Evolutionary conservation across 495 filamentous ascomycete genomes (phyloP), one percentile per base, ranked within the genome.

Genomic region (Penicillium desertorum): DNA sequence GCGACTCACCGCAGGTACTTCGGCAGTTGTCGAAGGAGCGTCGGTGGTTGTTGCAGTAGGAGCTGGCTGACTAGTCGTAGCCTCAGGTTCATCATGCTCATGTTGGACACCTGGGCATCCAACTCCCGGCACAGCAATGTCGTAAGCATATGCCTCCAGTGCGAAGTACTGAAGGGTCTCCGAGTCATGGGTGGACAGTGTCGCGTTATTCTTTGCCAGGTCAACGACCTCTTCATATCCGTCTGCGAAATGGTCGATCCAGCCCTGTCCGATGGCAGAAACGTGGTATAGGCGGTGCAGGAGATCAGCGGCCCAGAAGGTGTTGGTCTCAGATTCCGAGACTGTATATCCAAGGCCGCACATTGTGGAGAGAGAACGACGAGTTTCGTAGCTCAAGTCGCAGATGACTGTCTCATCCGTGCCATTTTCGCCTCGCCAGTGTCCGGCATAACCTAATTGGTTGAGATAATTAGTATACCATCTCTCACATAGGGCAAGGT

Each of bases 401-500:
- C 83, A 87, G 63, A 87, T 85, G 41, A 85, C 84, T 27, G 84
- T 86, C 62, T 86, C 81, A 8, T 73, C 65, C 5, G 82, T 83
- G 8, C 76, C 80, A 57, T 84, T 85, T 29, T 62, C 56, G 56
- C 82, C 82, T 30, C 84, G 78, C 79, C 78, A 84, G 72, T 86
- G 83, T 50, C 83, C 83, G 32, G 68, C 83, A 73, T 76, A 85
- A 46, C 73, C 79, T 81, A 43, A 63, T 29, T 14, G 25, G 22
- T 46, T 54, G 23, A 36, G 37, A 57, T 43, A 34, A 32, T 58
- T 30, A 58, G 30, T 30, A 23, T 45, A 2, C 10, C 0, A 5
- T 42, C 10, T 37, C 8, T 14, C 19, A 20, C 29, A 17, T 25
- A 37, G 11, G 8, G 6, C 27, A 19, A 19, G 12, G 51, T 50